A percentile compares a stretch with the other conserved stretches of the same genome.
phyloP scores from a whole-genome alignment of 169 alveolate genomes.

The Cyclospora cayetanensis region DNA sequence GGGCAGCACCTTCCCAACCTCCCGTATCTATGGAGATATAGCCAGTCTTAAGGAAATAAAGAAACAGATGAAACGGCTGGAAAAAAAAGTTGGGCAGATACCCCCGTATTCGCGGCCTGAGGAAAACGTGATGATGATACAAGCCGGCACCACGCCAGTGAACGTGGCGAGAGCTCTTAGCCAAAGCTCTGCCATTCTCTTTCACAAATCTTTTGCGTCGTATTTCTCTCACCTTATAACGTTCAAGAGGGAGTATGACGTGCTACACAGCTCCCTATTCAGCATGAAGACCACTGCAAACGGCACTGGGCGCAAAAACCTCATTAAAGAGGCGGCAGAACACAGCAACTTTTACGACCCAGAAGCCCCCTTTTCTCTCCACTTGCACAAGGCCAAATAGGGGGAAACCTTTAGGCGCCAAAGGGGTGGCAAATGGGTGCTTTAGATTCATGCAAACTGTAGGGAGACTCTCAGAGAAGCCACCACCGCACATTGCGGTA shows the following conservation, averaged over 20 bases:
- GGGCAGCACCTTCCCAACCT: not conserved
- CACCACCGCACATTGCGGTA: too few species aligned
- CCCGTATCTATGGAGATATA: not conserved
- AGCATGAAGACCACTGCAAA: not conserved
- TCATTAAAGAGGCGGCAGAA: not conserved
- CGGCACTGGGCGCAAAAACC: not conserved
- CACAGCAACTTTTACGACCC: slow-evolving; percentile 2
- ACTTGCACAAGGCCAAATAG: not conserved
- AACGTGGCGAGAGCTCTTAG: slow-evolving; percentile 28
- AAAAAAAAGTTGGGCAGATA: not conserved
- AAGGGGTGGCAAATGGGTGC: too few species aligned
- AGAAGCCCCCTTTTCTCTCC: slow-evolving; percentile 15
- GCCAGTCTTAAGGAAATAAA: slow-evolving; percentile 39
- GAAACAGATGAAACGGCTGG: not conserved
- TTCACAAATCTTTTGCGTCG: not conserved
- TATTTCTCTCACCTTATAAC: not conserved
- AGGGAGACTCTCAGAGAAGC: too few species aligned
- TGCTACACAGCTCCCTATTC: not conserved
- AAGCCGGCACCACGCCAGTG: not conserved
- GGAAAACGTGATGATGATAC: not conserved
- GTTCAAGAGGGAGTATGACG: not conserved
- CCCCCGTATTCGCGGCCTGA: not conserved
- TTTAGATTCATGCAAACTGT: too few species aligned
- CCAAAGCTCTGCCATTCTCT: not conserved
- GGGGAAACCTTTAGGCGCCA: too few species aligned